Base-by-base conservation (phyloP, 1,139 yeast genomes). In the Hansenula lynferdii region DNA sequence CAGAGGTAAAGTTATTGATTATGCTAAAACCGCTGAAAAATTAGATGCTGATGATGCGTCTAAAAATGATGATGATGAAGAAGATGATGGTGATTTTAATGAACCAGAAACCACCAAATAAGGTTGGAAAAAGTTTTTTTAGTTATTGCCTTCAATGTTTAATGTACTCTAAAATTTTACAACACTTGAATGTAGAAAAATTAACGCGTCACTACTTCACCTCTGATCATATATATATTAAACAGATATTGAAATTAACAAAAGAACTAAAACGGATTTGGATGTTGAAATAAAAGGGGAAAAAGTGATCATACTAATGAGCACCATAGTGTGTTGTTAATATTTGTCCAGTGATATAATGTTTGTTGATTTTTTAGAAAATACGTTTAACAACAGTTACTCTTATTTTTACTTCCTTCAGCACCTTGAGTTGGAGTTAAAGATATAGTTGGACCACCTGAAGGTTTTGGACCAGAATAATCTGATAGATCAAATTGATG, bases 381-480 rank as follows among this genome's bases (percentile, higher is more conserved):
- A n/a, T n/a, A n/a, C n/a, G 7, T 4, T 58, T 67, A 77, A 75
- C 94, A 76, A 68, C 90, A 81, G 63, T 80, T 76, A 38, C 76
- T 72, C 57, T 76, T 72, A 49, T 63, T 69, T 61, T 78, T 80
- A 53, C 78, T 69, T 57, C 75, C 73, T 42, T 75, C 77, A 54
- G 85, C 94, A 56, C 84, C 86, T 36, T 97, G 96, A 42, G 95
- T 89, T 42, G 96, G 97, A 9, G 97, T 86, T 61, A 92, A 80
- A 44, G 87, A 79, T 60, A 92, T 90, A 29, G 97, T 89, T 50
- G 94, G 95, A 18, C 97, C 97, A 42, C 75, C 69, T 23, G 77
- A 69, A 38, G 82, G 80, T 54, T 78, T 61, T 69, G 62, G 67
- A 60, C 67, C 65, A 49, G 70, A 68, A 37, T 62, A 69, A 53